Evolutionary conservation across 2,329 filamentous ascomycete species (phyloP).

Genomic region (Karstenula rhodostoma): DNA sequence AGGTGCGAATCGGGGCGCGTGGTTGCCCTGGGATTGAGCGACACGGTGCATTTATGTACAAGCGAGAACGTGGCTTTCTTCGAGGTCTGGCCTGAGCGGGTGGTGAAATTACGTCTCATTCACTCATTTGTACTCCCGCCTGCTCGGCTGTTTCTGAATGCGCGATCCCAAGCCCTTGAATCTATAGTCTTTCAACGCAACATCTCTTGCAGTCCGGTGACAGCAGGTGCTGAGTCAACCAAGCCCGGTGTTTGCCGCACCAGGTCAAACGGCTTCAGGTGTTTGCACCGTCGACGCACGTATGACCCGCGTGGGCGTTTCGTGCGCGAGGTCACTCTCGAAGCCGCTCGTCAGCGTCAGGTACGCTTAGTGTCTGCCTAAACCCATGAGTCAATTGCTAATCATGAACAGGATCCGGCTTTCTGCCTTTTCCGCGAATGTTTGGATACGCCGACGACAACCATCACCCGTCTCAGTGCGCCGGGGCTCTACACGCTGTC

Average conservation of each 20-base stretch:
- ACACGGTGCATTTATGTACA: neutral
- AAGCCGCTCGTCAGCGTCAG: neutral
- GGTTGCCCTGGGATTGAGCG: neutral
- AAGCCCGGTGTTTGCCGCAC: neutral
- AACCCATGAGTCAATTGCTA: neutral
- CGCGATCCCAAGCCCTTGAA: neutral
- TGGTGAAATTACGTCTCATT: neutral
- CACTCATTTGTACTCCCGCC: neutral
- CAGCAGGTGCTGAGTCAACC: neutral
- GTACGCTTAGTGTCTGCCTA: neutral
- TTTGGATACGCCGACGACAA: neutral
- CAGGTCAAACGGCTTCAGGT: neutral
- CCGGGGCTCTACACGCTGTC: no score
- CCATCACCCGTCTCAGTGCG: neutral
- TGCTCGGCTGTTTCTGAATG: no score
- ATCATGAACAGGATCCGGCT: neutral
- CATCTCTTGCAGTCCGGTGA: neutral
- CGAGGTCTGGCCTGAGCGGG: neutral
- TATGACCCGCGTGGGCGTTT: neutral
- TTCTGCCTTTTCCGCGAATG: no score
- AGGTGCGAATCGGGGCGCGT: neutral
- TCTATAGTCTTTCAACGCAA: neutral
- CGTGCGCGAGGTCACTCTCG: neutral
- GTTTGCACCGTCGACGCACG: neutral
- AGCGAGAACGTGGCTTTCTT: neutral